phyloP scores from a whole-genome alignment of 2,329 filamentous ascomycete species.

The Sporothrix luriei region DNA sequence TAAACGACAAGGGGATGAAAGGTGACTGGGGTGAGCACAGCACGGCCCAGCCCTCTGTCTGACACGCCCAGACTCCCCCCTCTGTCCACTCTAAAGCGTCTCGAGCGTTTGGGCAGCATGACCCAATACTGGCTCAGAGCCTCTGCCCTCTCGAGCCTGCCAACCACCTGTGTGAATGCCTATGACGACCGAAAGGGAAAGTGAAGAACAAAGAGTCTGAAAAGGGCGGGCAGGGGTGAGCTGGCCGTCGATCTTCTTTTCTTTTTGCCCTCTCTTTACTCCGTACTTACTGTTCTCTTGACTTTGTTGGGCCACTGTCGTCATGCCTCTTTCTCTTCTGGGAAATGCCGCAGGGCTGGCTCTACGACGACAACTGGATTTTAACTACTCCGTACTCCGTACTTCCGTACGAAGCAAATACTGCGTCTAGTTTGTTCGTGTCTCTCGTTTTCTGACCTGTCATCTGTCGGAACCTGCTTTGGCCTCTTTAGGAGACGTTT shows the following conservation, averaged over 20 bases:
- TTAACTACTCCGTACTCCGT: too few species aligned
- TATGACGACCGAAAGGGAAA: conserved; percentile 8
- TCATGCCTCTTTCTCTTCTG: background rate
- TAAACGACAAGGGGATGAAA: background rate
- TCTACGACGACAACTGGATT: too few species aligned
- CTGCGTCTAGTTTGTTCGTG: too few species aligned
- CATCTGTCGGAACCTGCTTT: background rate
- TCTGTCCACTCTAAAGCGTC: background rate
- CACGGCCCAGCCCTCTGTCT: conserved; percentile 10
- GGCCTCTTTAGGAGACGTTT: conserved; percentile 22
- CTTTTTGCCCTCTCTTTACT: background rate
- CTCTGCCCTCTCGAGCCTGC: background rate
- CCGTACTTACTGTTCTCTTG: background rate
- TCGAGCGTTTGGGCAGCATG: too few species aligned
- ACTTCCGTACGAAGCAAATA: too few species aligned
- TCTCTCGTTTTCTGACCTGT: background rate
- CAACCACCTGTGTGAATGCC: background rate
- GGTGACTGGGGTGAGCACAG: background rate
- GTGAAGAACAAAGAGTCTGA: background rate
- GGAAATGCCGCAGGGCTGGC: background rate
- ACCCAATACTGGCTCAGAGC: too few species aligned
- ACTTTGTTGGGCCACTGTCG: too few species aligned
- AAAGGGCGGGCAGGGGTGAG: conserved; percentile 9
- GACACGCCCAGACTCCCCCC: background rate
- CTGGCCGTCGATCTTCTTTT: conserved; percentile 15